Base-by-base conservation (phyloP, 768 basidiomycete genomes). In the Boletus rufocinnamomeus region DNA sequence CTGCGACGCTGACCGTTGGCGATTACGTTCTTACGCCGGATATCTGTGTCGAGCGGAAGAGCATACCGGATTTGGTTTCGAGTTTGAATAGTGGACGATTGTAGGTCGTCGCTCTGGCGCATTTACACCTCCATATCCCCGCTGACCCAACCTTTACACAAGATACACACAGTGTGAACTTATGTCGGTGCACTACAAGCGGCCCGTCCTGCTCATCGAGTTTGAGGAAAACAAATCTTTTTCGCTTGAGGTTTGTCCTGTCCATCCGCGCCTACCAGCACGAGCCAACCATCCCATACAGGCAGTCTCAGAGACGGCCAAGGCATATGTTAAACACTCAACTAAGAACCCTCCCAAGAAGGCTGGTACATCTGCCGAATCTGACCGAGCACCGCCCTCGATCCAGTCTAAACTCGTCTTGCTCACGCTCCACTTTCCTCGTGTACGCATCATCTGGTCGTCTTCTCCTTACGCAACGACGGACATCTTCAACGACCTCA, bases 171-270 rank as follows among this genome's bases (percentile, higher is more conserved):
- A 99, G 69, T 98, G 96, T 76, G 96, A 98, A 74, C 71, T 93
- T 23, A 98, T 99, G 96, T 94, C 91, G 0, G 88, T 88, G 17
- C 91, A 98, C 70, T 98, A 99, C 77, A 97, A 94, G 74, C 86
- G 89, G 21, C 95, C 96, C 0, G 80, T 99, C 52, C 78, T 99
- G 17, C 79, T 98, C 11, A 97, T 98, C 65, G 95, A 99, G 70
- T 98, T 98, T 61, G 96, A 98, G 69, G 94, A 98, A 75, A 91
- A 97, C 72, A 98, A 96, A 66, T 87, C 93, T 0, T 97, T 98
- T 72, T 89, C 91, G 0, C 80, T 98, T 13, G 90, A 95, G 74
- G 95, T 91, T 59, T 53, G 79, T 69, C 16, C n/a, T 51, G 52
- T 38, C 8, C 27, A 7, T 43, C 28, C 19, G 17, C 11, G 10